Evolutionary conservation across 2,329 filamentous ascomycete species (phyloP).

Genomic region (Trichoderma guizhouense): DNA sequence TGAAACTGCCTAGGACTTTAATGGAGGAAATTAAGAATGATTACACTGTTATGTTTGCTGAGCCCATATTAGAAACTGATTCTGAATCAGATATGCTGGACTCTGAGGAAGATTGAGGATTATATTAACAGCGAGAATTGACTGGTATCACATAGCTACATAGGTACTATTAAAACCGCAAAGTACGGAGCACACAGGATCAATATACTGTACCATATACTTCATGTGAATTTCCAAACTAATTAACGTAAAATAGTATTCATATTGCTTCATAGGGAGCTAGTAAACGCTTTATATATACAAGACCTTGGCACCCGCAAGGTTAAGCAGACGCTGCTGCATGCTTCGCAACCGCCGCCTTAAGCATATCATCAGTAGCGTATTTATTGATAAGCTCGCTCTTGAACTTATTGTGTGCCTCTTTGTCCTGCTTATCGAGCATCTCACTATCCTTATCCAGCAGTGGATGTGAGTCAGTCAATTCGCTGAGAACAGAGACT

Average conservation of each 20-base stretch:
- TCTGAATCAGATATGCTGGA: not conserved
- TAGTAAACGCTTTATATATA: not conserved
- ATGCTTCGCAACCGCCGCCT: not conserved
- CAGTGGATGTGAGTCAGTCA: not conserved
- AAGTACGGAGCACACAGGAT: not conserved
- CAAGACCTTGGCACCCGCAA: not conserved
- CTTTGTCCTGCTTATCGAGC: not conserved
- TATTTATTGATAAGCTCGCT: not conserved
- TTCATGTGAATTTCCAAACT: not conserved
- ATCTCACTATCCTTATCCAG: not conserved
- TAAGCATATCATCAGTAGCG: slow-evolving; percentile 7
- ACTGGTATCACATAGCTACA: not conserved
- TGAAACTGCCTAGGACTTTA: not conserved
- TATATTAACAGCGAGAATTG: not conserved
- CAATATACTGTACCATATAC: not conserved
- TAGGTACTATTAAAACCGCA: not conserved
- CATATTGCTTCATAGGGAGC: not conserved
- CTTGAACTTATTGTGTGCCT: not conserved
- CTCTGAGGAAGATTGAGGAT: not conserved
- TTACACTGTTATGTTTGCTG: not conserved
- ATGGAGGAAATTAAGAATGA: not conserved
- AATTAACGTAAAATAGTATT: not conserved
- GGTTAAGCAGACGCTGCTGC: not conserved
- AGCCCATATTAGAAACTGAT: not conserved
- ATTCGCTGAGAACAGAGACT: not conserved